Evolutionary conservation across 257 asterid species (phyloP).

Genomic region (Scutellaria minor): DNA sequence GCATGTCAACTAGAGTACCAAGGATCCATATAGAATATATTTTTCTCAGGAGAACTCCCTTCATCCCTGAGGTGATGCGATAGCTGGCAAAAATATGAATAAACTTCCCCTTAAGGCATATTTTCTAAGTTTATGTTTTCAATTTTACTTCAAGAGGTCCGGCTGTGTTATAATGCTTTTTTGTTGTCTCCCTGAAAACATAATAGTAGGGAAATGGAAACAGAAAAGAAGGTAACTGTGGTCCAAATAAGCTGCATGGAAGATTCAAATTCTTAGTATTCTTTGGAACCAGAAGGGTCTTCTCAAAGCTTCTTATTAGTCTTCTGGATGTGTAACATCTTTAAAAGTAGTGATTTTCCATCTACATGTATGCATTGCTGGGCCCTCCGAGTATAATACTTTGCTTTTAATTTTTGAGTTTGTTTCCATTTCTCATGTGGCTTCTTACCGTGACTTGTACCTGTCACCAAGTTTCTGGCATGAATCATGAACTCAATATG

Average conservation of each 20-base stretch:
- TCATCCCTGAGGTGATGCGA: neutral
- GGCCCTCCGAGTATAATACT: no score
- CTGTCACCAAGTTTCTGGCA: constrained; percentile 27
- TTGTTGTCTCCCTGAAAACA: constrained; percentile 16
- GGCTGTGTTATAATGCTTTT: neutral
- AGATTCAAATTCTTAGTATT: neutral
- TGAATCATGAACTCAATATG: constrained; percentile 26
- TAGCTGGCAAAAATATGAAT: neutral
- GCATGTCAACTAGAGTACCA: constrained; percentile 5
- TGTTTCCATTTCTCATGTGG: constrained; percentile 17
- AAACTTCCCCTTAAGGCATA: constrained; percentile 17
- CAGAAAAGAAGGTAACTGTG: constrained; percentile 9
- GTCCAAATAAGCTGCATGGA: constrained; percentile 12
- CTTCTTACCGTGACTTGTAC: constrained; percentile 2
- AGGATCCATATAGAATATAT: constrained; percentile 2
- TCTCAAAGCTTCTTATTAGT: constrained; percentile 12
- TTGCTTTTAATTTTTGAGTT: constrained; percentile 21
- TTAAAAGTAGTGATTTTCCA: neutral
- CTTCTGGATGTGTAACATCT: constrained; percentile 6
- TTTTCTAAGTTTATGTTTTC: constrained; percentile 22
- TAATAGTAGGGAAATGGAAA: constrained; percentile 5
- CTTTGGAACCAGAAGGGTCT: constrained; percentile 11
- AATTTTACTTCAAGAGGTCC: constrained; percentile 20
- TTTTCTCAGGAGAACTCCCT: constrained; percentile 15
- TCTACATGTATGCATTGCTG: constrained; percentile 6